Base-by-base conservation (phyloP, 2,329 filamentous ascomycete species). In the Claviceps digitariae region DNA sequence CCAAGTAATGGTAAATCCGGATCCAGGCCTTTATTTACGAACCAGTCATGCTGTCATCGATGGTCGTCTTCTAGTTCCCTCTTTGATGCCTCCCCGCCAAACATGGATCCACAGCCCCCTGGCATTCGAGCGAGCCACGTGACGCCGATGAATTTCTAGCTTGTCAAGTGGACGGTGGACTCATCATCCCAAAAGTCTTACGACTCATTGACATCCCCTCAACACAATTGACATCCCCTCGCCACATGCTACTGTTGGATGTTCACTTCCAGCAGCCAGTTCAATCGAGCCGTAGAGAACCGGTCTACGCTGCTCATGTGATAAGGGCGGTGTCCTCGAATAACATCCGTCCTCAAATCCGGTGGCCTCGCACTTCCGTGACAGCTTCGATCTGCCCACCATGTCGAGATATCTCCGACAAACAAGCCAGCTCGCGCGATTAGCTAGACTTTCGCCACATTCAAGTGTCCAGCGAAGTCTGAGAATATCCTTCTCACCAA, bases 381-480 rank as follows among this genome's bases (percentile, higher is more conserved):
- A 64, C 59, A 62, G 58, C 58, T 56, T 57, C 56, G 55, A 61
- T 58, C 58, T 58, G 46, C 43, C 60, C 59, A 62, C 66, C 69
- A 86, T 86, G 83, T 82, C 81, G 67, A 79, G 79, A 63, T 73
- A 83, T 63, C 71, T 86, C 60, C 79, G 82, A 67, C 80, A 81
- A 68, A 77, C 83, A 67, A 79, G 80, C 72, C 78, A 80, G 67
- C 71, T 86, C 66, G 79, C 80, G 70, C 77, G 78, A 67, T 74
- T 81, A 64, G 78, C 79, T 55, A 77, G 77, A 67, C 71, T 76
- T 60, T 75, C 75, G 59, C 71, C 77, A 63, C 74, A 76, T 63
- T 69, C 72, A 61, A 69, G 76, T 56, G 68, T 76, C 52, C 73
- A 74, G 63, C 69, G 73, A 57, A 71, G 72, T 44, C 59, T 69